These are phyloP conservation scores for Dipodascus geniculatus DNA, from an alignment of 805 yeast species.

Conservation along the genomic window DNA sequence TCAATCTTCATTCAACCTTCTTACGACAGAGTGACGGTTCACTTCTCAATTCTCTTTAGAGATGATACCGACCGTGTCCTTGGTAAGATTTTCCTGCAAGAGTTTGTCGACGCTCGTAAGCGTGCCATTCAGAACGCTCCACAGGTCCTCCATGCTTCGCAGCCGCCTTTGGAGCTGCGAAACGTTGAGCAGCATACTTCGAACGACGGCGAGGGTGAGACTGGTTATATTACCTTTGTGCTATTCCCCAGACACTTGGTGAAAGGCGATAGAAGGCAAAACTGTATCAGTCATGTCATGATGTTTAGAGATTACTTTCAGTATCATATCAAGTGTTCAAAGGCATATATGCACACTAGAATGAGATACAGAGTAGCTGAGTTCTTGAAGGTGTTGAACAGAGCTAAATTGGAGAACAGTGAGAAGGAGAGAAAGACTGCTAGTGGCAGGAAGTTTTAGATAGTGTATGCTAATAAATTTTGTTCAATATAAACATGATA, in stretches of 20 bases:
- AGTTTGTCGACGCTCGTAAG: conserved; percentile 91
- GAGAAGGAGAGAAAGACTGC: conserved; percentile 71
- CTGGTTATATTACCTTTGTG: conserved; percentile 49
- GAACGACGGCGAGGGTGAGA: conserved; percentile 25
- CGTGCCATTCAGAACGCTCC: conserved; percentile 97
- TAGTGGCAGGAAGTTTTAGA: conserved; percentile 54
- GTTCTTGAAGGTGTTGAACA: conserved; percentile 85
- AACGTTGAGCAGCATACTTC: conserved; percentile 28
- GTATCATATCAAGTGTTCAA: conserved; percentile 95
- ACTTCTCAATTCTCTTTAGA: conserved; percentile 85
- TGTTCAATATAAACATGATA: conserved; percentile 3
- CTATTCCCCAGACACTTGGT: conserved; percentile 44
- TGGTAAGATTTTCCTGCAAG: conserved; percentile 32
- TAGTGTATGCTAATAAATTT: too few species aligned
- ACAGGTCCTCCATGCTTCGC: conserved; percentile 87
- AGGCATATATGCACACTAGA: conserved; percentile 96
- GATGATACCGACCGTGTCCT: conserved; percentile 84
- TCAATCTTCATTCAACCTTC: conserved; percentile 83
- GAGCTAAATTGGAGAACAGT: conserved; percentile 90
- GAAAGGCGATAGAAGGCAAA: conserved; percentile 57
- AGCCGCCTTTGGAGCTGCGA: conserved; percentile 84
- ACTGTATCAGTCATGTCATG: conserved; percentile 82
- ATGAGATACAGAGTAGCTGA: conserved; percentile 94
- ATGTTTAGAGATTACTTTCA: conserved; percentile 95
- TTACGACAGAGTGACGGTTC: conserved; percentile 92